Conservation (phyloP, 2,329 filamentous ascomycete genomes). For the Teratosphaeria zuluensis region DNA sequence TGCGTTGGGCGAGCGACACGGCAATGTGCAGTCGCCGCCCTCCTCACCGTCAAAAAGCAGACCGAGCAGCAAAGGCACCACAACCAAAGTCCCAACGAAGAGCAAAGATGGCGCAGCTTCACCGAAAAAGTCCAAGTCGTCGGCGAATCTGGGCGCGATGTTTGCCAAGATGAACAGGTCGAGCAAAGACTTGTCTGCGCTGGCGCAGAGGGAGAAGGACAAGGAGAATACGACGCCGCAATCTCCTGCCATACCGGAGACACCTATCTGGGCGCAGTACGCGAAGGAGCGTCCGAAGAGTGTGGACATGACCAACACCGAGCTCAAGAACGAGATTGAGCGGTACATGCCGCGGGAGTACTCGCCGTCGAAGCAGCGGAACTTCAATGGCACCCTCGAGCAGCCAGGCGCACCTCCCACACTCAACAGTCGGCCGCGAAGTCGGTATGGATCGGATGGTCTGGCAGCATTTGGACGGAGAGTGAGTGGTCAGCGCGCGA, state of each 20-base stretch:
- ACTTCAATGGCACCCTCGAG: slow-evolving; percentile 35
- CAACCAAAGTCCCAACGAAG: slow-evolving; percentile 10
- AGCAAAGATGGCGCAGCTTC: slow-evolving; percentile 6
- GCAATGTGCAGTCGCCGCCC: slow-evolving; percentile 24
- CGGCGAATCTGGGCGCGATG: slow-evolving; percentile 69
- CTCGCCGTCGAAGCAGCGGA: slow-evolving; percentile 51
- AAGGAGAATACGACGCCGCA: slow-evolving; percentile 74
- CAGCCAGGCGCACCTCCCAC: slow-evolving; percentile 40
- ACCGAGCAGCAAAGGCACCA: slow-evolving; percentile 30
- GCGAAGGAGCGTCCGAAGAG: slow-evolving; percentile 18
- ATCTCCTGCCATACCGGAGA: slow-evolving; percentile 36
- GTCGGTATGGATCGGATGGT: slow-evolving; percentile 13
- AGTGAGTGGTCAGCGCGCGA: slow-evolving; percentile 17
- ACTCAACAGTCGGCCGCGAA: slow-evolving; percentile 22
- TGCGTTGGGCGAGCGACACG: slow-evolving; percentile 23
- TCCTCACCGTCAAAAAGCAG: slow-evolving; percentile 20
- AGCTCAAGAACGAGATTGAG: slow-evolving; percentile 46
- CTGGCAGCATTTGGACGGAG: slow-evolving; percentile 18
- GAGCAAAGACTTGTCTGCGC: slow-evolving; percentile 49
- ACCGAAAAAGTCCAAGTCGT: slow-evolving; percentile 65
- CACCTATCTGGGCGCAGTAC: slow-evolving; percentile 78
- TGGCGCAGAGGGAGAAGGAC: slow-evolving; percentile 44
- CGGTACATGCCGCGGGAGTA: slow-evolving; percentile 52
- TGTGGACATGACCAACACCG: slow-evolving; percentile 26
- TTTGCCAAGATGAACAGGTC: slow-evolving; percentile 63